Conservation (phyloP, 192 early-diverging fungal genomes). For the Irineochytrium annulatum region DNA sequence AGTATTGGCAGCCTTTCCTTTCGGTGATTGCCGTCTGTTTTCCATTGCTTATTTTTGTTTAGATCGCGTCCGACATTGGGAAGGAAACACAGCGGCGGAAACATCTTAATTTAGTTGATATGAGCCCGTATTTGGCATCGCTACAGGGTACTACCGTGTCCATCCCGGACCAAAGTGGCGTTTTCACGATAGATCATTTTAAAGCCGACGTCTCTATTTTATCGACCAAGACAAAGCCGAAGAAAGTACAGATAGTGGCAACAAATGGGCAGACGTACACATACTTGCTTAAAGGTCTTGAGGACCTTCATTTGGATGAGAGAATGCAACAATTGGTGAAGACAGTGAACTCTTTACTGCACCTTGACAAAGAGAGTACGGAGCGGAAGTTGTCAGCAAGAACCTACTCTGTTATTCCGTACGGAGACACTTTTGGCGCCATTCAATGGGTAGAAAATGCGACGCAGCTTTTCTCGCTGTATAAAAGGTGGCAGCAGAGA, state of each 20-base stretch:
- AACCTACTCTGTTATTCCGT: slow-evolving; percentile 77
- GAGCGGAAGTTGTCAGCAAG: slow-evolving; percentile 40
- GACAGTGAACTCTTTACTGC: slow-evolving; percentile 59
- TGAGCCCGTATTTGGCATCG: too few relatives aligned
- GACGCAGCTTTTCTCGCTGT: slow-evolving; percentile 70
- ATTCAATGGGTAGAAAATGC: slow-evolving; percentile 92
- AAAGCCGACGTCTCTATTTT: slow-evolving; percentile 48
- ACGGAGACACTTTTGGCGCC: slow-evolving; percentile 85
- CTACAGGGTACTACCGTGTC: too few relatives aligned
- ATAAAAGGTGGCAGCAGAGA: slow-evolving; percentile 72
- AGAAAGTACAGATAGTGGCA: slow-evolving; percentile 65
- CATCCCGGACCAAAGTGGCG: not conserved
- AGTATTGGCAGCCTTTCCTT: slow-evolving; percentile 56
- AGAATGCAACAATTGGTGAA: slow-evolving; percentile 78
- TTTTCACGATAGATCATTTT: slow-evolving; percentile 53
- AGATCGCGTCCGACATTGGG: slow-evolving; percentile 54
- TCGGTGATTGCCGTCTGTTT: slow-evolving; percentile 35
- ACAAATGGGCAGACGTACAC: slow-evolving; percentile 54
- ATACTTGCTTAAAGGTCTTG: slow-evolving; percentile 88
- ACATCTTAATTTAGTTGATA: slow-evolving; percentile 46
- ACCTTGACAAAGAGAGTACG: slow-evolving; percentile 43
- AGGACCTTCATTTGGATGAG: slow-evolving; percentile 91
- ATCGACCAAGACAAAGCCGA: slow-evolving; percentile 90
- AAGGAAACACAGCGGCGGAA: slow-evolving; percentile 51
- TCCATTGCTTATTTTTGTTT: slow-evolving; percentile 2